These are phyloP conservation scores for Boletus coccyginus DNA, from an alignment of 768 basidiomycete genomes.

Conservation along the genomic window DNA sequence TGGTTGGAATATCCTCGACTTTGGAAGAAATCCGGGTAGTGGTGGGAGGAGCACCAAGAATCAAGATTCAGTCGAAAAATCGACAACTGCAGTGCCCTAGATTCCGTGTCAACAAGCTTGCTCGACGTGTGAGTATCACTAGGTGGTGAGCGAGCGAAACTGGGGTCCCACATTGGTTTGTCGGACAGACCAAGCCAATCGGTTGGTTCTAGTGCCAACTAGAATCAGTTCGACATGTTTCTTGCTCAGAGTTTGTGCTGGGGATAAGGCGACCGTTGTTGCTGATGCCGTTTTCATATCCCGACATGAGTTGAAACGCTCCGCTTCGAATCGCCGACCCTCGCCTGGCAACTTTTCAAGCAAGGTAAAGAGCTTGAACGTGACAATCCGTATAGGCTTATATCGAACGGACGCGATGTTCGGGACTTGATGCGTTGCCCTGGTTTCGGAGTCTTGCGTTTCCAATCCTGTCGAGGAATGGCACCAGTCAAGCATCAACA, in stretches of 20 bases:
- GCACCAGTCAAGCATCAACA: not conserved
- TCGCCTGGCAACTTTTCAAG: not conserved
- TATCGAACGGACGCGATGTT: not conserved
- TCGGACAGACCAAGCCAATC: not conserved
- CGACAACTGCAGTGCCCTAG: not conserved
- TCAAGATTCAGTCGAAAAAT: not conserved
- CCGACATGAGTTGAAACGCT: slow-evolving; percentile 11
- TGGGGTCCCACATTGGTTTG: not conserved
- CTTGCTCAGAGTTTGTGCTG: not conserved
- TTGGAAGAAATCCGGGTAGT: not conserved
- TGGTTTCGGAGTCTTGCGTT: not conserved
- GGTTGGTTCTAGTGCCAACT: not conserved
- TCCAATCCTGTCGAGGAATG: not conserved
- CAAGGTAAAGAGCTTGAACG: not conserved
- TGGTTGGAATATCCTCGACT: not conserved
- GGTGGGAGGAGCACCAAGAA: not conserved
- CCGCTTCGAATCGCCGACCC: slow-evolving; percentile 9
- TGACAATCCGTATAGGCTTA: not conserved
- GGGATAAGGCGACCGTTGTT: not conserved
- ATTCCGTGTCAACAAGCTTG: not conserved
- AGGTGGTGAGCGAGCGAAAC: not conserved
- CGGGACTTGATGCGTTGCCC: not conserved
- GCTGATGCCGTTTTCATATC: slow-evolving; percentile 11
- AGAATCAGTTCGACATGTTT: not conserved
- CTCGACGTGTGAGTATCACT: not conserved